A percentile compares a stretch with the other conserved stretches of the same genome.
Evolutionary conservation across 495 filamentous ascomycete genomes (phyloP).

Genomic region (Podospora pseudocomata): DNA sequence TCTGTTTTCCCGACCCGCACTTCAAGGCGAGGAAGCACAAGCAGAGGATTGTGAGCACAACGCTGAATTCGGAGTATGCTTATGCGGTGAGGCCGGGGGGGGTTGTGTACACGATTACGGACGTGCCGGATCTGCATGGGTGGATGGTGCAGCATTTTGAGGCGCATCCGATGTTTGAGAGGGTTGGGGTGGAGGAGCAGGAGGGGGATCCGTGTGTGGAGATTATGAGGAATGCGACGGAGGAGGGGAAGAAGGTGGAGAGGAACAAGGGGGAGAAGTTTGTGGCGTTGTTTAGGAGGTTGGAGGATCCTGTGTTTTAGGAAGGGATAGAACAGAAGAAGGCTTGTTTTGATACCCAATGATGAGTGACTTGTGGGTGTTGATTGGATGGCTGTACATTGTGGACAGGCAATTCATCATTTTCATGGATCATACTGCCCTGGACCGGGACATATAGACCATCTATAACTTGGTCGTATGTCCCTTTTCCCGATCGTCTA

Average conservation of each 20-base stretch:
- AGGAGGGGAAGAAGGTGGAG: constrained; percentile 96
- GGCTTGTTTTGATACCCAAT: background rate
- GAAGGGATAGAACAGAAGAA: background rate
- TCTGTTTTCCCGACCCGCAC: constrained; percentile 97
- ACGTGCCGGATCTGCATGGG: constrained; percentile 87
- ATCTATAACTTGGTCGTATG: too few species aligned
- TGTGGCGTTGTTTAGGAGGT: constrained; percentile 77
- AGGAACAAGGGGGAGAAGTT: constrained; percentile 86
- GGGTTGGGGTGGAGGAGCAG: constrained; percentile 61
- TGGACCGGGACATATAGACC: too few species aligned
- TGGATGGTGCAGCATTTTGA: constrained; percentile 91
- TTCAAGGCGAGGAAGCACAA: constrained; percentile 98
- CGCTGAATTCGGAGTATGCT: constrained; percentile 87
- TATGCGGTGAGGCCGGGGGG: constrained; percentile 81
- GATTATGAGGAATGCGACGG: constrained; percentile 82
- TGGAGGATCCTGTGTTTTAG: constrained; percentile 59
- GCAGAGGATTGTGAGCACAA: constrained; percentile 84
- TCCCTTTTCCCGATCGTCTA: too few species aligned
- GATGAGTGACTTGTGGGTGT: background rate
- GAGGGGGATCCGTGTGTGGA: constrained; percentile 70
- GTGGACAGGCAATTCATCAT: too few species aligned
- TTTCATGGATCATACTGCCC: too few species aligned
- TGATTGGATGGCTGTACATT: too few species aligned
- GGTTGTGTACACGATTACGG: constrained; percentile 90
- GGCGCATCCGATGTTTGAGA: constrained; percentile 62